These are phyloP conservation scores for Fusarium brachygibbosum DNA, from an alignment of 2,329 filamentous ascomycete species.

Conservation along the genomic window DNA sequence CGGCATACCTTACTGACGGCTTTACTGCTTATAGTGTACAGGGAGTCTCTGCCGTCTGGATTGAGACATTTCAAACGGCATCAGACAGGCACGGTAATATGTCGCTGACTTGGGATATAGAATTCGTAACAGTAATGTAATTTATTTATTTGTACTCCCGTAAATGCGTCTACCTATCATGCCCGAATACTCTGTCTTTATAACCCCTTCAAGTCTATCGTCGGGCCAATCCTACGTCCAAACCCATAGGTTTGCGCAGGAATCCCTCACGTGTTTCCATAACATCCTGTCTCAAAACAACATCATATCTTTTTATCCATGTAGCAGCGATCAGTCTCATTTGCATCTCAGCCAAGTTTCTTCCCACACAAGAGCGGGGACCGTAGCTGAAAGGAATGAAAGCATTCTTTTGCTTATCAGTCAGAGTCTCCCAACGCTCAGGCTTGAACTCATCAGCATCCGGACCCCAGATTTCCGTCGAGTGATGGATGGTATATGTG, in stretches of 20 bases:
- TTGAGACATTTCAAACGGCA: too few relatives aligned
- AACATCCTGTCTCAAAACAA: slow-evolving; percentile 65
- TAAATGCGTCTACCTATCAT: too few relatives aligned
- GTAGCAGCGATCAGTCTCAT: slow-evolving; percentile 81
- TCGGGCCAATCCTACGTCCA: slow-evolving; percentile 58
- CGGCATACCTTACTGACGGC: too few relatives aligned
- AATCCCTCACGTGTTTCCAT: slow-evolving; percentile 87
- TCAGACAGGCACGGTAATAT: too few relatives aligned
- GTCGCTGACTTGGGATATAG: too few relatives aligned
- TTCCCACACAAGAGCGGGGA: slow-evolving; percentile 78
- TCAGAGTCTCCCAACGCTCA: slow-evolving; percentile 77
- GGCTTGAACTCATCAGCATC: slow-evolving; percentile 81
- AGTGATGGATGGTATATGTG: slow-evolving; percentile 86
- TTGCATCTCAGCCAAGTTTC: slow-evolving; percentile 92
- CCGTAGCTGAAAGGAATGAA: slow-evolving; percentile 83
- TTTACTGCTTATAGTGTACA: too few relatives aligned
- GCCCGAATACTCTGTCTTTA: too few relatives aligned
- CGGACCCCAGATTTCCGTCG: slow-evolving; percentile 77
- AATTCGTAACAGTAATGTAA: too few relatives aligned
- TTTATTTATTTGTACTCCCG: too few relatives aligned
- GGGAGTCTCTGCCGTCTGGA: too few relatives aligned
- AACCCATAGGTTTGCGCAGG: slow-evolving; percentile 80
- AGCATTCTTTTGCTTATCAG: slow-evolving; percentile 76
- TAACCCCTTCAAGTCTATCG: slow-evolving; percentile 1
- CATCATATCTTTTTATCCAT: slow-evolving; percentile 67